phyloP scores from a whole-genome alignment of 1,284 basidiomycete genomes.

The Moniliophthora roreri region DNA sequence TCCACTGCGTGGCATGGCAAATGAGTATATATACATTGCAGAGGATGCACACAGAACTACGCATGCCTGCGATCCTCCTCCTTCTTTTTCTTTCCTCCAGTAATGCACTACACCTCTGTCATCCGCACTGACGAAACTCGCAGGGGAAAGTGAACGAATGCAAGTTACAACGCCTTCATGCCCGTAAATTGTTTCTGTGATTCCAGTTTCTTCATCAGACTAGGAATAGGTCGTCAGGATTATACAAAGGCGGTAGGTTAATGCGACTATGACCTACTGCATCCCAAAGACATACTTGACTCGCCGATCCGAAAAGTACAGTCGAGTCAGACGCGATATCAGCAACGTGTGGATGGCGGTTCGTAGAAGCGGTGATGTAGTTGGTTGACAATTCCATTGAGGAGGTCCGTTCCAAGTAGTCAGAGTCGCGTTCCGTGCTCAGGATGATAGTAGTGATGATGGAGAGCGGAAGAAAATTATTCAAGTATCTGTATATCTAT shows the following conservation, averaged over 20 bases:
- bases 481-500: neutral
- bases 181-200: slow-evolving; percentile 70
- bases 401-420: too few species aligned
- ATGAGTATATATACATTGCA: slow-evolving; percentile 16
- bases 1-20: slow-evolving; percentile 56
- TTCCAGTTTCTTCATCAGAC: slow-evolving; percentile 52
- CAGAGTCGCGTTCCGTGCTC: neutral
- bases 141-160: slow-evolving; percentile 58
- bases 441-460: neutral
- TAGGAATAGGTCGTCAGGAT: slow-evolving; percentile 25
- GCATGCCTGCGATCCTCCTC: slow-evolving; percentile 38
- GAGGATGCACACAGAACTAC: slow-evolving; percentile 14
- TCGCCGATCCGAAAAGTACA: slow-evolving; percentile 80
- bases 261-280: slow-evolving; percentile 41
- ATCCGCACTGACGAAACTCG: slow-evolving; percentile 69
- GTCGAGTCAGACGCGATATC: slow-evolving; percentile 55
- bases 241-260: slow-evolving; percentile 7
- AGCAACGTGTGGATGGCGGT: slow-evolving; percentile 71
- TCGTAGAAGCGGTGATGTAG: slow-evolving; percentile 82
- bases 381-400: slow-evolving; percentile 36
- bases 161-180: slow-evolving; percentile 79
- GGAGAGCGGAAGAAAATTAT: neutral
- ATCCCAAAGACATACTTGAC: slow-evolving; percentile 79
- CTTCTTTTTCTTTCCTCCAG: slow-evolving; percentile 45
- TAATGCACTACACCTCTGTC: slow-evolving; percentile 61